Percentiles rank a stretch among this genome's conserved stretches.
Evolutionary conservation across 768 basidiomycete genomes (phyloP).

Genomic region (Epithele typhae): DNA sequence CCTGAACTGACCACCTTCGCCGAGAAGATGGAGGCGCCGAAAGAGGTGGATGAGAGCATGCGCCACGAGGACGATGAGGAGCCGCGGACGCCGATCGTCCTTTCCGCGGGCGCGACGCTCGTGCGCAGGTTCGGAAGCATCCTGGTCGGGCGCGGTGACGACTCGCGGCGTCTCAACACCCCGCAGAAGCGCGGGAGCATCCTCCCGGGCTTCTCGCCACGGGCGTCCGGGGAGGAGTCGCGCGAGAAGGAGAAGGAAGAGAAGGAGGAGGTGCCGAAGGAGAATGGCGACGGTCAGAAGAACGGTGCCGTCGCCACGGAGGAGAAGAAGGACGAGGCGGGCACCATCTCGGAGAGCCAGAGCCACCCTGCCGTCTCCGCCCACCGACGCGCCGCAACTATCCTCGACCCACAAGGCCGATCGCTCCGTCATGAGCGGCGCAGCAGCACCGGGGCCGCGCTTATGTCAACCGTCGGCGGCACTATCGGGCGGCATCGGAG

Average conservation of each 20-base stretch:
- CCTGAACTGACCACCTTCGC: constrained; percentile 58
- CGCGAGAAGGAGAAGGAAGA: constrained; percentile 7
- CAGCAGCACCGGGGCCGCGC: constrained; percentile 70
- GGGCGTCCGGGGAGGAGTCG: constrained; percentile 27
- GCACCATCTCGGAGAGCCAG: constrained; percentile 33
- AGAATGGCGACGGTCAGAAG: constrained; percentile 4
- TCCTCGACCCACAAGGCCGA: constrained; percentile 65
- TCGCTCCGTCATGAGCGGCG: constrained; percentile 65
- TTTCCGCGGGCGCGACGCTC: constrained; percentile 64
- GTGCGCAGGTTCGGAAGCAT: constrained; percentile 75
- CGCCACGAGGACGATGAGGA: constrained; percentile 29
- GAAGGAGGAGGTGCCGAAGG: constrained; percentile 14
- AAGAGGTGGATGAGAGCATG: constrained; percentile 29
- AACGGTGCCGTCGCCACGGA: constrained; percentile 19
- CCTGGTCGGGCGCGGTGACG: constrained; percentile 39
- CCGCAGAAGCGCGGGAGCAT: constrained; percentile 46
- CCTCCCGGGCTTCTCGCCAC: constrained; percentile 36
- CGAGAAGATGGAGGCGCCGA: constrained; percentile 28
- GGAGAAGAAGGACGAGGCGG: constrained; percentile 15
- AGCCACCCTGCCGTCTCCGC: constrained; percentile 56
- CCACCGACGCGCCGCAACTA: constrained; percentile 75
- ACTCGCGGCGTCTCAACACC: constrained; percentile 36
- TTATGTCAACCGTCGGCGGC: constrained; percentile 41
- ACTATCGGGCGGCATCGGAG: constrained; percentile 66
- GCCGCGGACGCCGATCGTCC: constrained; percentile 23